Base-by-base conservation (phyloP, 164 flowering plant species). In the Piper longum region DNA sequence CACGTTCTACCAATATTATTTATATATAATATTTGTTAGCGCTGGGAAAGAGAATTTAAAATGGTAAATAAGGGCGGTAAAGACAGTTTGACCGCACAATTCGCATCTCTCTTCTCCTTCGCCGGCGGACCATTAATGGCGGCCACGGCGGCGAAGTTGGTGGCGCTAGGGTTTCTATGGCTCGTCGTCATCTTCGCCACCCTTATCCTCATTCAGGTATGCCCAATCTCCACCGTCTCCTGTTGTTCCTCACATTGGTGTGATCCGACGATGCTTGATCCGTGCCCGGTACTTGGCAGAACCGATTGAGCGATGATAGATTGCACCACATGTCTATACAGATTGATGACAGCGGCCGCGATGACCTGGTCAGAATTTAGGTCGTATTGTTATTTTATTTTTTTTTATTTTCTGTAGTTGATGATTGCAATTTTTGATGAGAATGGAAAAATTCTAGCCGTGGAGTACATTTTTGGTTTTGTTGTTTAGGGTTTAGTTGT, bases 401-500 rank as follows among this genome's bases (percentile, higher is more conserved):
- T 44, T 0, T 44, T 44, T 44, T 44, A 9, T 44, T 9, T 44
- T 44, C 48, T 44, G 48, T 44, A 5, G 9, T 3, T 14, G 52
- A 14, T 9, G 14, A 14, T 14, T 9, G 9, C 52, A 48, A 6
- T 5, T 14, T 5, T 5, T 48, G 3, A 48, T 6, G 9, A 9
- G 48, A 44, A 44, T 5, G 11, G 11, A 44, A 44, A 44, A 9
- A 14, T 2, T 48, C 14, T 2, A 48, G 3, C 3, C 3, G 1
- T 48, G 52, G 14, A 48, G 14, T 9, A 12, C 9, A 16, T 26
- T 56, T 12, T 56, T 8, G n/a, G 36, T 26, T 26, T 55, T 55
- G 16, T 8, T 5, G 26, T 8, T 60, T 62, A 68, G 79, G 83
- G 36, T 0, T n/a, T n/a, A n/a, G n/a, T n/a, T n/a, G n/a, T n/a